These are phyloP conservation scores for Kernera saxatilis DNA, from an alignment of 345 rosid genomes.

Conservation along the genomic window DNA sequence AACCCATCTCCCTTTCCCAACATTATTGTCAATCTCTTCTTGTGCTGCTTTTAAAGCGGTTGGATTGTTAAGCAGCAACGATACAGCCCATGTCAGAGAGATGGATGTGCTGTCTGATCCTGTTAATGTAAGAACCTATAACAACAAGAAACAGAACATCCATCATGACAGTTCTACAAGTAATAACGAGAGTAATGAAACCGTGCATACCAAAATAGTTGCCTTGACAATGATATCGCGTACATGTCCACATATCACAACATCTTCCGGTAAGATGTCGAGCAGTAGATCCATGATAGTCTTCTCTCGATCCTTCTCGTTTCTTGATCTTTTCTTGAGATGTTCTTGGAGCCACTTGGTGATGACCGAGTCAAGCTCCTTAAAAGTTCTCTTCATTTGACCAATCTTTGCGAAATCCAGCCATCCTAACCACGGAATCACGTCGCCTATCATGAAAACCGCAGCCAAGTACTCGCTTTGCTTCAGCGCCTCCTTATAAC, in stretches of 20 bases:
- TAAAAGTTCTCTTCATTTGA: constrained; percentile 45
- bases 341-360: constrained; percentile 57
- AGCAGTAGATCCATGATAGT: constrained; percentile 61
- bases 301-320: constrained; percentile 3
- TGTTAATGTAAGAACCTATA: constrained; percentile 43
- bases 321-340: constrained; percentile 18
- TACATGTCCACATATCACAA: constrained; percentile 36
- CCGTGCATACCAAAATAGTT: constrained; percentile 43
- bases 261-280: constrained; percentile 33
- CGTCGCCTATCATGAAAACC: constrained; percentile 40
- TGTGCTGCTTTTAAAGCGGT: constrained; percentile 34
- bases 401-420: constrained; percentile 40
- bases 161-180: not conserved
- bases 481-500: constrained; percentile 40
- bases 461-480: constrained; percentile 37
- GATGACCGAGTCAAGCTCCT: constrained; percentile 42
- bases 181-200: not conserved
- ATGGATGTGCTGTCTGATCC: constrained; percentile 53
- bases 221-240: constrained; percentile 53
- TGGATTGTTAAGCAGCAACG: constrained; percentile 43
- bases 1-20: constrained; percentile 44
- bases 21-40: constrained; percentile 45
- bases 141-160: not conserved
- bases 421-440: constrained; percentile 56
- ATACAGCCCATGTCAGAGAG: constrained; percentile 44